Evolutionary conservation across 345 rosid genomes (phyloP), one percentile per base, ranked within the genome.

Genomic region (Luvunga scandens): DNA sequence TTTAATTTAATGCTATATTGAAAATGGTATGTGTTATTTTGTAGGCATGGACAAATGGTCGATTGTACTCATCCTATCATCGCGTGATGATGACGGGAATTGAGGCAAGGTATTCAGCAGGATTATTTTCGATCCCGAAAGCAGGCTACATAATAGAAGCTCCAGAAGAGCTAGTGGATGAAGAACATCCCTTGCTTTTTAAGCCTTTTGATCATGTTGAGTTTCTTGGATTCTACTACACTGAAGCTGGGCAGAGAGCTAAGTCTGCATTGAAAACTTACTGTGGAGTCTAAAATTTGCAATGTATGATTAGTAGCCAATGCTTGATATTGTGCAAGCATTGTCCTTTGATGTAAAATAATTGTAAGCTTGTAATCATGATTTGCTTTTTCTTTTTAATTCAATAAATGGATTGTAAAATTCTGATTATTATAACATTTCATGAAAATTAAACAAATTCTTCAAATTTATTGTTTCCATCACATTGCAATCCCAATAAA

Each of bases 51-150:
- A 9, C 83, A 14, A 93, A 93, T 65, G 98, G 93, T 21, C 72
- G 86, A 70, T 25, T 93, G 34, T 78, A 91, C 82, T 88, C 93
- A 71, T 82, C 96, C 0, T 42, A 75, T 66, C 98, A 93, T 62
- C 88, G 94, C 1, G 96, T 91, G 9, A 88, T 91, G 98, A 90
- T 89, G 92, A 83, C 64, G 0, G 94, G 94, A 83, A 81, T 83
- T 42, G 80, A 81, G 38, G 72, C 93, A 0, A 87, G 95, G 72
- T 91, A 91, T 77, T 88, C 91, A 0, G 71, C 85, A 1, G 95
- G 91, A 50, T 53, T 91, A 72, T 89, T 91, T 84, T 88, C 95
- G 16, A 69, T 86, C 9, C 91, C 90, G 0, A 89, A 84, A 85
- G 86, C 80, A 14, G 90, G 90, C 13, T 80, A 81, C 60, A 21